A percentile compares a stretch with the other conserved stretches of the same genome.
Evolutionary conservation across 1,284 basidiomycete species (phyloP).

Genomic region (Thecaphora thlaspeos): DNA sequence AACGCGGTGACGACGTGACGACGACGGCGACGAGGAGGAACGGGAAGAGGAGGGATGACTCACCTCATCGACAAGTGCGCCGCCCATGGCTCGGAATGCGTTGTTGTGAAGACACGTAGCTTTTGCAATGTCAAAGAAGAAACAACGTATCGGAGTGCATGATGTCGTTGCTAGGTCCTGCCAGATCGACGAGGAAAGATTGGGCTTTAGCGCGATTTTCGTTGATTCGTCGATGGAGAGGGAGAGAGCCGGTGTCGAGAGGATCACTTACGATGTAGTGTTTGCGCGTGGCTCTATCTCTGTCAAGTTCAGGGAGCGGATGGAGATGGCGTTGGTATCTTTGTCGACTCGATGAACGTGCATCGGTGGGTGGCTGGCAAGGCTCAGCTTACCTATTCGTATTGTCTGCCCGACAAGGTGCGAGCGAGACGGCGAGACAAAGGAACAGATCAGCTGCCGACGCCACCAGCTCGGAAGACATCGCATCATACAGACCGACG

Average conservation of each 20-base stretch:
- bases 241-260: too few relatives aligned
- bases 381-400: constrained; percentile 29
- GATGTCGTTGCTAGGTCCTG: constrained; percentile 16
- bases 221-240: too few relatives aligned
- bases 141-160: constrained; percentile 14
- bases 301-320: neutral
- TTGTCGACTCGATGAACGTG: too few relatives aligned
- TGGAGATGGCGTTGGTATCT: too few relatives aligned
- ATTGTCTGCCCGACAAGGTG: constrained; percentile 29
- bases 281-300: constrained; percentile 26
- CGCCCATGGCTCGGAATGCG: constrained; percentile 22
- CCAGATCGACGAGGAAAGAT: too few relatives aligned
- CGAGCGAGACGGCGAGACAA: too few relatives aligned
- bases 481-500: neutral
- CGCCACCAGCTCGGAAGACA: neutral
- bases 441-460: too few relatives aligned
- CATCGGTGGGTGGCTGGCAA: too few relatives aligned
- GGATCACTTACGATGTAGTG: constrained; percentile 30
- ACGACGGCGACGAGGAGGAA: too few relatives aligned
- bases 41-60: neutral
- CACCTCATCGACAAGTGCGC: constrained; percentile 1
- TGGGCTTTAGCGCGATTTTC: too few relatives aligned
- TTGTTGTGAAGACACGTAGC: constrained; percentile 33
- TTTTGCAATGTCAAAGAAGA: constrained; percentile 29
- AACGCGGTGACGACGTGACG: too few relatives aligned